Percentiles rank a stretch among this genome's conserved stretches.
These are phyloP conservation scores for Radiomyces spectabilis DNA, from an alignment of 192 early-diverging fungal species.

Conservation along the genomic window DNA sequence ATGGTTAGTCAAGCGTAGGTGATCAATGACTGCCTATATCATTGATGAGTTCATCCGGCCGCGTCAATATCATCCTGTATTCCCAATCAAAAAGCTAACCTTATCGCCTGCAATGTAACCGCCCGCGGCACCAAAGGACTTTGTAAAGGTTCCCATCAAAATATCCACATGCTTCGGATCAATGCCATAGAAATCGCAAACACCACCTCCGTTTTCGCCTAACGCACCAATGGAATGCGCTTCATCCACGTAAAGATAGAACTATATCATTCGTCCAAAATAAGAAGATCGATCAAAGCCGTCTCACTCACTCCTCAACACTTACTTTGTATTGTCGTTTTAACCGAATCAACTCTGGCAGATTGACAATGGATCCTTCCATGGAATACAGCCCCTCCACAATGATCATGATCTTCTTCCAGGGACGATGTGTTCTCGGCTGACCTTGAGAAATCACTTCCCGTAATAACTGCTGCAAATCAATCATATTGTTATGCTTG, in stretches of 20 bases:
- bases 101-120: conserved; percentile 82
- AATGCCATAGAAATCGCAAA: conserved; percentile 93
- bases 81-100: neutral
- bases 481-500: conserved; percentile 84
- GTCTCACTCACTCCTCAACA: neutral
- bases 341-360: conserved; percentile 84
- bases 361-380: conserved; percentile 89
- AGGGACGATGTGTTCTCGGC: conserved; percentile 94
- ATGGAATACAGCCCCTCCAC: conserved; percentile 95
- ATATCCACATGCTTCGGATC: conserved; percentile 88
- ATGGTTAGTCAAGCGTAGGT: conserved; percentile 71
- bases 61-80: neutral
- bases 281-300: neutral
- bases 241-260: conserved; percentile 95
- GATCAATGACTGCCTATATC: conserved; percentile 61
- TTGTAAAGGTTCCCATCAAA: conserved; percentile 97
- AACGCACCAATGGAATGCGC: conserved; percentile 95
- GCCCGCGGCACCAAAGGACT: conserved; percentile 95
- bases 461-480: conserved; percentile 75
- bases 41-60: neutral
- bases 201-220: conserved; percentile 88
- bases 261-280: conserved; percentile 32
- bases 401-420: conserved; percentile 97
- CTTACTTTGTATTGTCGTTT: conserved; percentile 82
- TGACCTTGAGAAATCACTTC: conserved; percentile 92